phyloP scores from a whole-genome alignment of 345 rosid species.

The Euclidium syriacum region DNA sequence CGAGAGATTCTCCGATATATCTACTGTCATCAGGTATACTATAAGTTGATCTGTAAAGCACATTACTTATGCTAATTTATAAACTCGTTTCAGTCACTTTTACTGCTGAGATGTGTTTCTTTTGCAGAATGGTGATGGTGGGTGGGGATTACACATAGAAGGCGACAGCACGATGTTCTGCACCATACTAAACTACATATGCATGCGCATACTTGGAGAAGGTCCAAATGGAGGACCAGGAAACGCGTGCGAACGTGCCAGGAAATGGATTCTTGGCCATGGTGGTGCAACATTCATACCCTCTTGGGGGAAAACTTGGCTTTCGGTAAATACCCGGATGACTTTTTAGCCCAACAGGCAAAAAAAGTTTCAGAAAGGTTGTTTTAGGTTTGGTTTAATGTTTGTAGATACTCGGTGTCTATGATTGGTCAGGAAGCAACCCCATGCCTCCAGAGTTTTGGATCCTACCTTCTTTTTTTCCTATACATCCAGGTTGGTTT shows the following conservation, averaged over 20 bases:
- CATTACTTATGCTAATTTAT: neutral
- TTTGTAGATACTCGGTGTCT: conserved; percentile 40
- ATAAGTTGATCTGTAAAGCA: neutral
- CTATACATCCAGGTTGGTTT: conserved; percentile 49
- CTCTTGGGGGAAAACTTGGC: conserved; percentile 54
- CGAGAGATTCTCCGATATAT: conserved; percentile 46
- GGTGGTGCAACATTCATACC: conserved; percentile 42
- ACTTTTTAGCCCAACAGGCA: neutral
- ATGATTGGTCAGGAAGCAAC: conserved; percentile 54
- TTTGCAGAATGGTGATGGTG: conserved; percentile 43
- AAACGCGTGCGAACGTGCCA: conserved; percentile 33
- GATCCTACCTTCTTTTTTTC: conserved; percentile 52
- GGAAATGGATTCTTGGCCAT: conserved; percentile 43
- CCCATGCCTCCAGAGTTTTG: conserved; percentile 79
- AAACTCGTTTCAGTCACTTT: neutral
- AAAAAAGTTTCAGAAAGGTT: neutral
- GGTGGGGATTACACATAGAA: conserved; percentile 46
- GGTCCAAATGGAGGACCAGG: conserved; percentile 39
- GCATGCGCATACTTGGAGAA: conserved; percentile 42
- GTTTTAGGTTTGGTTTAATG: neutral
- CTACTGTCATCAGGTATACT: conserved; percentile 41
- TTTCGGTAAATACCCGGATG: conserved; percentile 29
- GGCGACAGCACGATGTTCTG: conserved; percentile 40
- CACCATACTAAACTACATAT: conserved; percentile 37
- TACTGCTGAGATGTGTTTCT: neutral